A percentile compares a stretch with the other conserved stretches of the same genome.
These are phyloP conservation scores for Phytopythium litorale DNA, from an alignment of 352 stramenopile genomes.

Conservation along the genomic window DNA sequence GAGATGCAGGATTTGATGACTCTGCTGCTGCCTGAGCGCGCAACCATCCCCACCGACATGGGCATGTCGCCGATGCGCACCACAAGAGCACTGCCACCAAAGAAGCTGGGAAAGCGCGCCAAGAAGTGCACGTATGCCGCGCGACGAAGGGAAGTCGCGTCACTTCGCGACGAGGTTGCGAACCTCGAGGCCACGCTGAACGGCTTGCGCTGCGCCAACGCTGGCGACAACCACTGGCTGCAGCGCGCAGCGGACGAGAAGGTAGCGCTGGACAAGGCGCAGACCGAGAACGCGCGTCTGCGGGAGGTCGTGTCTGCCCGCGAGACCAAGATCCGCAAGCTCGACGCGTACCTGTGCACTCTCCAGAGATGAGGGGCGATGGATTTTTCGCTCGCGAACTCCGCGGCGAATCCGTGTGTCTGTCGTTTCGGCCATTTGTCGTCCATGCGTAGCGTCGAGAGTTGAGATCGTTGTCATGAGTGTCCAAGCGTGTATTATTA, in stretches of 20 bases:
- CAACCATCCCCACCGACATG: not conserved
- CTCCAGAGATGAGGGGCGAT: constrained; percentile 6
- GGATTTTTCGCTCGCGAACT: not conserved
- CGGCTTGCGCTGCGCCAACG: constrained; percentile 19
- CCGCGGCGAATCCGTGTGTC: not conserved
- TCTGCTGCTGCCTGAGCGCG: constrained; percentile 19
- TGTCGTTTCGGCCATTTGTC: not conserved
- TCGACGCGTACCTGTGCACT: constrained; percentile 23
- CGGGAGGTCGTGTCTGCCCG: constrained; percentile 30
- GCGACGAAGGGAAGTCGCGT: constrained; percentile 44
- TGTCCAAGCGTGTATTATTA: constrained; percentile 1
- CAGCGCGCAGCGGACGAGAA: constrained; percentile 23
- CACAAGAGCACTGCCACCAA: constrained; percentile 7
- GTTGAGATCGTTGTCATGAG: not conserved
- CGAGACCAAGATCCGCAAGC: constrained; percentile 39
- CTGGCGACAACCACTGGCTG: constrained; percentile 9
- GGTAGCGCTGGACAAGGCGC: constrained; percentile 21
- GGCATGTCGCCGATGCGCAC: constrained; percentile 8
- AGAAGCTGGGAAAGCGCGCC: constrained; percentile 29
- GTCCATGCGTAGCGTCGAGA: not conserved
- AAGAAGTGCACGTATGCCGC: constrained; percentile 66
- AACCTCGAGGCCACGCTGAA: constrained; percentile 33
- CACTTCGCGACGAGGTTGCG: constrained; percentile 29
- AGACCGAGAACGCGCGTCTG: constrained; percentile 43
- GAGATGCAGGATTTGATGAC: constrained; percentile 38